Evolutionary conservation across 1,284 basidiomycete species (phyloP), one percentile per base, ranked within the genome.

Genomic region (Leccinum pachyderme): DNA sequence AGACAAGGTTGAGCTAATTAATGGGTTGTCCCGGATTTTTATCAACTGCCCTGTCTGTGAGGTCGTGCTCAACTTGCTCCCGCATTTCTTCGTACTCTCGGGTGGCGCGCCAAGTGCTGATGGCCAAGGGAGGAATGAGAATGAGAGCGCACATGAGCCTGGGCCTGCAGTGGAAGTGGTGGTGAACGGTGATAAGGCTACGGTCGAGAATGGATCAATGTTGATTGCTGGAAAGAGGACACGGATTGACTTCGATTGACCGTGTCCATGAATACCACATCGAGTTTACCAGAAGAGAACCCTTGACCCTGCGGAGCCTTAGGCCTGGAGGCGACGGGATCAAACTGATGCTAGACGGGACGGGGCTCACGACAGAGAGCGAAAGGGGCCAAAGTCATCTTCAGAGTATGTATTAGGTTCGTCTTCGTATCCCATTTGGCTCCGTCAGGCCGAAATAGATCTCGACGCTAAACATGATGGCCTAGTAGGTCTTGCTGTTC

Each of bases 371-470:
- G 69, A 72, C n/a, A 5, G 67, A 8, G 67, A 32, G 32, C 67
- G 67, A 35, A 69, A 69, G 2, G 67, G 67, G 4, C 61, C 64
- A 52, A 64, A 57, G 47, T 83, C 82, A 35, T 84, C 82, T 68
- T 83, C 82, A 4, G 81, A 79, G 49, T 75, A 80, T 7, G 63
- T 61, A 54, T 84, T 82, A 0, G 72, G 72, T 60, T 88, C 87
- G 45, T 87, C 87, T 64, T 90, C 88, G 37, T 87, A 46, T 83
- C 77, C 88, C 87, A 90, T 68, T 89, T 90, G 57, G 89, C 70
- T 91, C 88, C 0, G 87, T 90, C 59, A 89, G 65, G 39, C 88
- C 88, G 58, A 90, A 90, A 65, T 89, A 86, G 54, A 91, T 89
- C 66, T 90, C 88, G 33, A 91, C 83, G 33, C 84, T 86, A 68